Base-by-base conservation (phyloP, 306 rosid species). In the Mucuna pruriens region DNA sequence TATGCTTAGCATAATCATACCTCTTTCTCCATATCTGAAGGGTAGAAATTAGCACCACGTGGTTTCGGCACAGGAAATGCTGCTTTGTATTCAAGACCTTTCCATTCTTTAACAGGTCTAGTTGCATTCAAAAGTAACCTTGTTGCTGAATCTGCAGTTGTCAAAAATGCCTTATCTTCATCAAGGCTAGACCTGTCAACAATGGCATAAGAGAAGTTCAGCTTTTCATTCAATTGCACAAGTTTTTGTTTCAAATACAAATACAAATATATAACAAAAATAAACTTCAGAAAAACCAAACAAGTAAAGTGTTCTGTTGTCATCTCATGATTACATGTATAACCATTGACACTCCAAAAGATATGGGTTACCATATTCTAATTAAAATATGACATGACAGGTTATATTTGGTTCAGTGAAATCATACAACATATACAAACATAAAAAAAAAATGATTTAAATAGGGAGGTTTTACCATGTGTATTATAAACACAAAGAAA, bases 1-100 rank as follows among this genome's bases (percentile, higher is more conserved):
- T 54, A 16, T 75, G 52, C 58, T 80, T 46, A 71, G 68, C 25
- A 48, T 55, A 19, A 20, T 49, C 60, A 36, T 93, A 95, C 99
- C 97, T 1, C 81, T 90, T 90, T 95, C 83, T 95, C 94, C 98
- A 95, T 91, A 82, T 95, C 99, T 5, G 97, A 90, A 20, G 99
- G 99, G 76, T 95, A 95, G 89, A 95, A 95, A 85, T 95, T 93
- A 83, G 96, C 99, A 69, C 98, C 93, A 6, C 90, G 90, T 48
- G 98, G 98, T 80, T 93, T 95, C 81, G 33, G 77, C 66, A 68
- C 1, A 16, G 99, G 98, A 87, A 95, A 91, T 61, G 94, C 99
- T 74, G 89, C 91, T 88, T 87, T 91, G 80, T 91, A 95, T 86
- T 91, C 89, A 48, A 95, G 80, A 80, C 99, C 99, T 79, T 90